These are phyloP conservation scores for Globisporangium orthogonon DNA, from an alignment of 352 stramenopile genomes.

Conservation along the genomic window DNA sequence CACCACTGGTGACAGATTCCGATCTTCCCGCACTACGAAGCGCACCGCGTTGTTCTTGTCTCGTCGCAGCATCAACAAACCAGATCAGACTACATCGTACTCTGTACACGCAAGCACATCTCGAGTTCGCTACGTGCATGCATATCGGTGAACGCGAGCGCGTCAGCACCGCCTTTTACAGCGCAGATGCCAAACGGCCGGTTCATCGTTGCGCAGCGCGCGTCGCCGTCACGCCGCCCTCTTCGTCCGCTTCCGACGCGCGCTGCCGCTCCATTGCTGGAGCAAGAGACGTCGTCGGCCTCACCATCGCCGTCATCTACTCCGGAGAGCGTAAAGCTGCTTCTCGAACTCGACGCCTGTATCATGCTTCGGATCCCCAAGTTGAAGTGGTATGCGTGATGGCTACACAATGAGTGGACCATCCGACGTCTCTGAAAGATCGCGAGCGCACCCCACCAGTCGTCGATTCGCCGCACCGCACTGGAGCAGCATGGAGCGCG, in stretches of 20 bases:
- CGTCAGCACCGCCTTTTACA: constrained; percentile 13
- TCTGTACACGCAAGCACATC: too few species aligned
- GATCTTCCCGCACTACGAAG: constrained; percentile 14
- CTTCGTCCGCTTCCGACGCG: constrained; percentile 11
- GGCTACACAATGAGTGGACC: background rate
- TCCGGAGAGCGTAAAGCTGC: background rate
- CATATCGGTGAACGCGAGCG: constrained; percentile 28
- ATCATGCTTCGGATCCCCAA: background rate
- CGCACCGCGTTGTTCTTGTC: constrained; percentile 34
- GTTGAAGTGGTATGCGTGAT: background rate
- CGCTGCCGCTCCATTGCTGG: background rate
- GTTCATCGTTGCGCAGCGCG: constrained; percentile 21
- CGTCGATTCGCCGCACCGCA: background rate
- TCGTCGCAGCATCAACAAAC: background rate
- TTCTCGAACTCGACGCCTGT: too few species aligned
- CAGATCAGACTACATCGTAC: background rate
- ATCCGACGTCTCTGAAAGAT: background rate
- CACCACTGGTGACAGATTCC: constrained; percentile 7
- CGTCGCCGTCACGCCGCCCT: constrained; percentile 26
- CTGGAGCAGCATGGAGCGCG: background rate
- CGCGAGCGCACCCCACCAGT: background rate
- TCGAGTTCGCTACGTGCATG: constrained; percentile 13
- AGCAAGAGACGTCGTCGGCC: too few species aligned
- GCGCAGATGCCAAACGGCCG: constrained; percentile 29
- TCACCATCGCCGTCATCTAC: background rate